Evolutionary conservation across 73 alveolate genomes (phyloP).

Genomic region (Tetrahymena elliotti): DNA sequence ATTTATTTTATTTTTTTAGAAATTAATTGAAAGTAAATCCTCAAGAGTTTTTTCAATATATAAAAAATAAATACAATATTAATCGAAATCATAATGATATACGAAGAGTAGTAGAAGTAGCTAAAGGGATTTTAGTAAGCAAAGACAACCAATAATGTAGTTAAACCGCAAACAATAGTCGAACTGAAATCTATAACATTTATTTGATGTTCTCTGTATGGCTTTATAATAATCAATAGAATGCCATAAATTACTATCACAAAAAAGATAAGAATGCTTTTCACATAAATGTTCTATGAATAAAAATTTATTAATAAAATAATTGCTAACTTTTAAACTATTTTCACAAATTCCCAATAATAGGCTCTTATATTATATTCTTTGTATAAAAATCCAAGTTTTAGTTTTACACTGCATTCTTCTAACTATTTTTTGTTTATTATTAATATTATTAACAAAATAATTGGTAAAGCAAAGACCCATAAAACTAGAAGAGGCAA

Average conservation of each 20-base stretch:
- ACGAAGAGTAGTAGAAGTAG: not conserved
- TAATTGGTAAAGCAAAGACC: not conserved
- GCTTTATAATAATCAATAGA: not conserved
- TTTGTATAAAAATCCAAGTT: conserved; percentile 15
- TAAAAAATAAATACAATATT: not conserved
- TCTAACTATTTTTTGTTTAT: not conserved
- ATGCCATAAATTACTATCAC: not conserved
- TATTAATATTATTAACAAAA: not conserved
- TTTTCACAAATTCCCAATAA: conserved; percentile 29
- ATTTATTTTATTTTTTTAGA: not conserved
- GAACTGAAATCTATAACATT: not conserved
- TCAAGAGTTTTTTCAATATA: not conserved
- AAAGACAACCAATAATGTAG: not conserved
- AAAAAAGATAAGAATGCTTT: not conserved
- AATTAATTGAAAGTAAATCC: too few species aligned
- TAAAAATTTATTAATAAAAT: not conserved
- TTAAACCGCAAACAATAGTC: not conserved
- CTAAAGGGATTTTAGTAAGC: not conserved
- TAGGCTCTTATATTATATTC: conserved; percentile 3
- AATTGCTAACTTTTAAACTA: not conserved
- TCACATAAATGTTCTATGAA: not conserved
- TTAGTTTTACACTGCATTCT: not conserved
- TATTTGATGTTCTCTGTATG: not conserved
- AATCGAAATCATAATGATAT: not conserved
- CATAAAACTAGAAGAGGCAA: conserved; percentile 12